phyloP scores from a whole-genome alignment of 345 rosid genomes.

The Murraya koenigii region DNA sequence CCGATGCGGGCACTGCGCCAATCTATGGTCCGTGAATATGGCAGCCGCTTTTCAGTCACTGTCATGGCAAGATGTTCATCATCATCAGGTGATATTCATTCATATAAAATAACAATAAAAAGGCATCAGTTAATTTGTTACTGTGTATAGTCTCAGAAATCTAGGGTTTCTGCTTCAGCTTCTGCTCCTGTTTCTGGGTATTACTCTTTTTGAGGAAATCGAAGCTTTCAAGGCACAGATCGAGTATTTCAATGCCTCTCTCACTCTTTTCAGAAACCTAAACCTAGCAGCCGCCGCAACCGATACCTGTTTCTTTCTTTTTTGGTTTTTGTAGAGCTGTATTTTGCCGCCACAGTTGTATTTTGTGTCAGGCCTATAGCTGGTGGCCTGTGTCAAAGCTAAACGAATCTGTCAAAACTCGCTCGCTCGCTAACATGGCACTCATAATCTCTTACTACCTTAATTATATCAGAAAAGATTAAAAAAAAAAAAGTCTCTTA shows the following conservation, averaged over 20 bases:
- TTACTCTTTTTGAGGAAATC: constrained; percentile 26
- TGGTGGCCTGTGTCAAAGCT: background rate
- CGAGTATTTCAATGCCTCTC: constrained; percentile 32
- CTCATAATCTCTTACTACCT: no score
- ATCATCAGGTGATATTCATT: constrained; percentile 41
- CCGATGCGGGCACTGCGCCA: constrained; percentile 97
- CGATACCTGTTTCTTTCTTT: constrained; percentile 21
- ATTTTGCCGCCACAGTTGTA: constrained; percentile 35
- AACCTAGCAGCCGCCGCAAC: constrained; percentile 31
- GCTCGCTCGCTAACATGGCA: no score
- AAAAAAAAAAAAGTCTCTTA: no score
- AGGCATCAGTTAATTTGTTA: background rate
- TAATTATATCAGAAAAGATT: no score
- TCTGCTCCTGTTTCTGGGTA: background rate
- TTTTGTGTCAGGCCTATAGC: constrained; percentile 23
- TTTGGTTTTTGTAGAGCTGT: constrained; percentile 28
- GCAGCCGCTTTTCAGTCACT: constrained; percentile 88
- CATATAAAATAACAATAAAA: no score
- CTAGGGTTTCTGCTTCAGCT: constrained; percentile 30
- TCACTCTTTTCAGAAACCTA: constrained; percentile 8
- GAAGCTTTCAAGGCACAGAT: constrained; percentile 25
- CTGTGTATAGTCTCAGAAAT: constrained; percentile 26
- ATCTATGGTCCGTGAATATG: constrained; percentile 97
- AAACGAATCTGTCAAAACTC: background rate
- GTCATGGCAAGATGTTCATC: constrained; percentile 55